Evolutionary conservation across 495 filamentous ascomycete species (phyloP), one percentile per base, ranked within the genome.

Genomic region (Trichoderma erinaceum): DNA sequence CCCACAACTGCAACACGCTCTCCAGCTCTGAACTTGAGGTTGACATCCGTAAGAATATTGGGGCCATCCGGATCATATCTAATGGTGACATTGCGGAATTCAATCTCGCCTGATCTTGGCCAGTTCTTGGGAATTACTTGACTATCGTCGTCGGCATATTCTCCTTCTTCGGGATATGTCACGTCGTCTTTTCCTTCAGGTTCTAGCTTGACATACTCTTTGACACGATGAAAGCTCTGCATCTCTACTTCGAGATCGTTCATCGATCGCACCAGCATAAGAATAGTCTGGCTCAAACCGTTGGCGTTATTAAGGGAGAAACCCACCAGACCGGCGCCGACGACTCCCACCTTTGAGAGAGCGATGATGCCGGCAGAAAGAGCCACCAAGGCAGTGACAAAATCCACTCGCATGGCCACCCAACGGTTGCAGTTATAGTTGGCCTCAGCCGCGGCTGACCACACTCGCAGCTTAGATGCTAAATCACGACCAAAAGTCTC

Each of bases 1-100:
- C 85, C 86, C 10, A 86, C 81, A 44, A 88, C 75, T 2, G 80
- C 85, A 52, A 87, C 77, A 41, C 81, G 80, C 69, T 86, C 81
- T 13, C 85, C 85, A 18, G 85, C 77, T 10, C 75, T 66, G 21
- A 83, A 81, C 56, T 74, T 77, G 67, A 88, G 79, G 65, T 79
- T 81, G 64, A 87, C 75, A 27, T 80, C 73, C 63, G 81, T 83
- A 6, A 88, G 75, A 43, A 85, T 81, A 50, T 82, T 76, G 1
- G 80, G 81, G 0, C 80, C 78, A 63, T 81, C 79, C 41, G 66
- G 21, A 21, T 80, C 78, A 67, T 86, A 85, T 58, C 80, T 77
- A 21, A 84, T 80, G 0, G 78, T 80, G 52, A 85, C 82, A 52
- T 81, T 73, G 12, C 76, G 75, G 67, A 86, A 84, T 66, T 82